These are phyloP conservation scores for Hawksworthiomyces lignivorus DNA, from an alignment of 2,329 filamentous ascomycete species.

Conservation along the genomic window DNA sequence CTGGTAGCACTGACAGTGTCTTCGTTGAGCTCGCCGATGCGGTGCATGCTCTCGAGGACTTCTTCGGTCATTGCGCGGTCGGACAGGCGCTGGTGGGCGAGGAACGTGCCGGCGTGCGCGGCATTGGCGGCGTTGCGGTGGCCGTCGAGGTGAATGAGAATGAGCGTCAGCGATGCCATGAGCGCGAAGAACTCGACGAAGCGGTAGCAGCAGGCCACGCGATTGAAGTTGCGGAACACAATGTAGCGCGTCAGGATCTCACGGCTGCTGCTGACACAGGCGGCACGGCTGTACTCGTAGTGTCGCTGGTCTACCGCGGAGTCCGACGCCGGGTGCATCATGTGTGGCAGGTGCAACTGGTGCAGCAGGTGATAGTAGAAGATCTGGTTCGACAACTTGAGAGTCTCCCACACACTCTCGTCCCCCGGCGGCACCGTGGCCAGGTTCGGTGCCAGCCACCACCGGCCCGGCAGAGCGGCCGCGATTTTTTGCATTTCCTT, in stretches of 20 bases:
- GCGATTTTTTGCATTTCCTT: slow-evolving; percentile 28
- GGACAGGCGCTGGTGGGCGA: slow-evolving; percentile 30
- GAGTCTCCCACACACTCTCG: slow-evolving; percentile 22
- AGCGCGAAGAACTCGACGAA: slow-evolving; percentile 25
- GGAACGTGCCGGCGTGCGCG: slow-evolving; percentile 12
- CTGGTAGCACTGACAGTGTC: slow-evolving; percentile 25
- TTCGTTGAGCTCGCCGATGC: slow-evolving; percentile 18
- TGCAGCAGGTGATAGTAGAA: slow-evolving; percentile 30
- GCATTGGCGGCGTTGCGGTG: slow-evolving; percentile 13
- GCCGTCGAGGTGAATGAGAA: slow-evolving; percentile 29
- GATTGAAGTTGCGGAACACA: slow-evolving; percentile 24
- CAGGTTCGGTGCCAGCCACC: slow-evolving; percentile 29
- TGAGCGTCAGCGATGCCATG: slow-evolving; percentile 27
- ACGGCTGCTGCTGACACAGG: slow-evolving; percentile 30
- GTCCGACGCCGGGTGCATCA: slow-evolving; percentile 18
- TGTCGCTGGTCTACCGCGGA: slow-evolving; percentile 9
- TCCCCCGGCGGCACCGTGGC: slow-evolving; percentile 3
- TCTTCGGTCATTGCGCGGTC: slow-evolving; percentile 34
- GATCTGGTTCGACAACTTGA: slow-evolving; percentile 27
- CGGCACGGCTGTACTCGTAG: slow-evolving; percentile 26
- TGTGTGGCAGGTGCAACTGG: slow-evolving; percentile 33
- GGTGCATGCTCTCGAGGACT: slow-evolving; percentile 27
- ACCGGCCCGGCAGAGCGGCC: slow-evolving; percentile 30
- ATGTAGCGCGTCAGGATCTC: slow-evolving; percentile 30
- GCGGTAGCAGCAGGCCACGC: slow-evolving; percentile 24